These are phyloP conservation scores for sweet orange (Citrus sinensis) DNA, from an alignment of 345 rosid species.

Conservation along the genomic window DNA sequence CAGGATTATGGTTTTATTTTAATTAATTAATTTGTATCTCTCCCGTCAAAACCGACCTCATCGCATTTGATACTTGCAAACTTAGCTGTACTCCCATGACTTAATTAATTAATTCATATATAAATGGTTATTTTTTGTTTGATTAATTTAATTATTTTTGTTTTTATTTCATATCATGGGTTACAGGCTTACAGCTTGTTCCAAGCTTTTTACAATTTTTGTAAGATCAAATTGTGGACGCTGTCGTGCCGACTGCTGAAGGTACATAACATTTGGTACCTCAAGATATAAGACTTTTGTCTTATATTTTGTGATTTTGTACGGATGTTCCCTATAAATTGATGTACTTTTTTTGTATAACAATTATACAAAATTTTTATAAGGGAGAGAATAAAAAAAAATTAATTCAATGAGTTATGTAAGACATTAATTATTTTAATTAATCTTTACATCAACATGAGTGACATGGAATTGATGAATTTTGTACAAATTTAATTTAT, in stretches of 20 bases:
- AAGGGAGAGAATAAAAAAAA: not conserved
- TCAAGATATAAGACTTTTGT: not conserved
- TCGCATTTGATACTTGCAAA: not conserved
- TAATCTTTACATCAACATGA: not conserved
- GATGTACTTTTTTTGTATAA: not conserved
- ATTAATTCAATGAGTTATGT: not conserved
- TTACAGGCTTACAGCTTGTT: not conserved
- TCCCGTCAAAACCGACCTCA: not conserved
- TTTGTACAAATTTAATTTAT: not conserved
- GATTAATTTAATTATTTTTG: not conserved
- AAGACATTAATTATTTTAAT: not conserved
- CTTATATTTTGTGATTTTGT: not conserved
- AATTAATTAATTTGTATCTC: not conserved
- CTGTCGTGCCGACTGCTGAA: not conserved
- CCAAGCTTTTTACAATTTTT: not conserved
- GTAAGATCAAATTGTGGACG: not conserved
- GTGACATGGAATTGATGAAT: not conserved
- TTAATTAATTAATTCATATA: not conserved
- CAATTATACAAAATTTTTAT: not conserved
- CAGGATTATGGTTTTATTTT: not conserved
- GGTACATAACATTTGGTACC: not conserved
- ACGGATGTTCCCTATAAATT: not conserved
- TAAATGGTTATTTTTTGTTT: not conserved
- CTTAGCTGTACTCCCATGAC: constrained; percentile 3
- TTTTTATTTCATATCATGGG: not conserved